Evolutionary conservation across 768 basidiomycete species (phyloP).

Genomic region (Termitomyces sp.): DNA sequence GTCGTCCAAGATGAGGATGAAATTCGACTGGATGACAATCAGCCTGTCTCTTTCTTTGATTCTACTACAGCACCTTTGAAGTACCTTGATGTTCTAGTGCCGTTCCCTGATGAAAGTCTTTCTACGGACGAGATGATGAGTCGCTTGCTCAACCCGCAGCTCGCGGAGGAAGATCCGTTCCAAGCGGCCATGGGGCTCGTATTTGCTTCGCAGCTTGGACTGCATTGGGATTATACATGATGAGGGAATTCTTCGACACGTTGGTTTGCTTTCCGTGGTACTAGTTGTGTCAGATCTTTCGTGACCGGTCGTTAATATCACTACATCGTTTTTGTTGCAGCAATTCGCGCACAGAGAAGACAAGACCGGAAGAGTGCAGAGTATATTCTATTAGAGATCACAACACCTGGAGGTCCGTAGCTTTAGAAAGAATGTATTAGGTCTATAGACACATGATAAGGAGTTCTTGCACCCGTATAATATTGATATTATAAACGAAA

Average conservation of each 20-base stretch:
- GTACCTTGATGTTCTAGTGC: constrained; percentile 27
- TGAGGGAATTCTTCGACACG: neutral
- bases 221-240: constrained; percentile 22
- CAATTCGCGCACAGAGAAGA: no score
- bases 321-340: neutral
- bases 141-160: constrained; percentile 26
- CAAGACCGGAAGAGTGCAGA: no score
- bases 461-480: no score
- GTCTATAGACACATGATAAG: no score
- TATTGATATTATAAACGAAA: no score
- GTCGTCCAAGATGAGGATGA: neutral
- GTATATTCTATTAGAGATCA: no score
- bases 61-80: constrained; percentile 24
- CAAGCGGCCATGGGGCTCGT: constrained; percentile 44
- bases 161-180: constrained; percentile 33
- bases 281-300: neutral
- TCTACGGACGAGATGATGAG: constrained; percentile 21
- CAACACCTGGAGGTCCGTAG: no score
- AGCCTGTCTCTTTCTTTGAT: constrained; percentile 15
- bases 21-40: neutral
- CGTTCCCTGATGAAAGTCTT: constrained; percentile 14
- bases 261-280: constrained; percentile 13
- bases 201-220: constrained; percentile 32
- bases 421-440: no score
- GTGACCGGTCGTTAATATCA: neutral